Conservation (phyloP, 208 protist species). For the Leishmania tropica region DNA sequence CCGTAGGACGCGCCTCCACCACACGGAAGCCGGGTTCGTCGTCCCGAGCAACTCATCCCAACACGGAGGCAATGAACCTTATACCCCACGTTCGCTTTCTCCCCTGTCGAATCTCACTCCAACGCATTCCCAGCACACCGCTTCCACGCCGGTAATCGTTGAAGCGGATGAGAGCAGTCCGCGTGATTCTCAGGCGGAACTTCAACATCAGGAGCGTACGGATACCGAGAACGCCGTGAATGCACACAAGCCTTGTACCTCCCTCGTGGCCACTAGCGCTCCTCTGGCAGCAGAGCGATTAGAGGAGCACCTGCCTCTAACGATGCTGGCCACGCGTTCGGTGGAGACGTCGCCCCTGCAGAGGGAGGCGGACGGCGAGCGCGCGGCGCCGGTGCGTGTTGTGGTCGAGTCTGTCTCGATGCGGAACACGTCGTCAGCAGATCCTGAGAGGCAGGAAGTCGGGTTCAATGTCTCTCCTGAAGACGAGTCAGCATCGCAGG, state of each 20-base stretch:
- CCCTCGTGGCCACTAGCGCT: background rate
- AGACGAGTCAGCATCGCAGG: background rate
- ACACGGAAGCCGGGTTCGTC: background rate
- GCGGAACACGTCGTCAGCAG: background rate
- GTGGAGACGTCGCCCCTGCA: background rate
- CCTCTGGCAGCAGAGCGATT: background rate
- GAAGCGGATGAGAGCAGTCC: background rate
- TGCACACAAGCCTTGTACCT: background rate
- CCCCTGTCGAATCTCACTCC: background rate
- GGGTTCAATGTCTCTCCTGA: background rate
- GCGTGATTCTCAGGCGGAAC: background rate
- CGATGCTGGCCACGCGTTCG: background rate
- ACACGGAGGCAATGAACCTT: background rate
- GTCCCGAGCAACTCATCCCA: background rate
- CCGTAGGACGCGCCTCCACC: background rate
- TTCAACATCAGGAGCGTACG: background rate
- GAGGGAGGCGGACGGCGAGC: constrained; percentile 15
- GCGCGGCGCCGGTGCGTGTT: background rate
- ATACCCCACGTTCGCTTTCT: background rate
- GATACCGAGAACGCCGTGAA: background rate
- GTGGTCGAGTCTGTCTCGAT: background rate
- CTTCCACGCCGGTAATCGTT: background rate
- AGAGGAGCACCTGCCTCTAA: too few species aligned
- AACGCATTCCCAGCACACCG: background rate
- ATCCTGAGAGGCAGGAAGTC: background rate